Evolutionary conservation across 2,329 filamentous ascomycete species (phyloP).

Genomic region (Polytolypa hystricis): DNA sequence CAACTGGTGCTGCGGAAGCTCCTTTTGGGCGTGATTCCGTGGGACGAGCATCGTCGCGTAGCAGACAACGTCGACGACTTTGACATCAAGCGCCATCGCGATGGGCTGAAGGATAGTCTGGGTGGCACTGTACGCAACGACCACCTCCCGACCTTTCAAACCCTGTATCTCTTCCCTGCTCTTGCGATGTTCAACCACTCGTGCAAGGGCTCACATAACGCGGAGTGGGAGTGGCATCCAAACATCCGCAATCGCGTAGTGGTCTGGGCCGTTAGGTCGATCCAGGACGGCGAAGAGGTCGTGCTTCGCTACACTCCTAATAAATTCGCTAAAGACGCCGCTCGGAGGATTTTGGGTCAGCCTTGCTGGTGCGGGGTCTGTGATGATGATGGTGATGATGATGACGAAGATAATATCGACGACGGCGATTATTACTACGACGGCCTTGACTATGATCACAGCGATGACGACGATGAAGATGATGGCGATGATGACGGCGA

Average conservation of each 20-base stretch:
- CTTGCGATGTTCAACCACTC: slow-evolving; percentile 24
- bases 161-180: slow-evolving; percentile 23
- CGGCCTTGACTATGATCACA: no score
- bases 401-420: no score
- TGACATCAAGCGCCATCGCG: slow-evolving; percentile 7
- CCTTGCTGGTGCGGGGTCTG: slow-evolving; percentile 5
- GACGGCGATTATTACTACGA: no score
- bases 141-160: slow-evolving; percentile 16
- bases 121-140: not conserved
- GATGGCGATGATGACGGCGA: no score
- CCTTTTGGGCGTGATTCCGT: slow-evolving; percentile 21
- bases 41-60: slow-evolving; percentile 15
- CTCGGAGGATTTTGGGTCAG: slow-evolving; percentile 6
- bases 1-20: slow-evolving; percentile 25
- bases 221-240: slow-evolving; percentile 20
- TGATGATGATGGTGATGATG: no score
- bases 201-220: slow-evolving; percentile 16
- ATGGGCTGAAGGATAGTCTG: slow-evolving; percentile 7
- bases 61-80: slow-evolving; percentile 4
- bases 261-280: slow-evolving; percentile 18
- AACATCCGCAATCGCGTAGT: slow-evolving; percentile 20
- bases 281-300: slow-evolving; percentile 19
- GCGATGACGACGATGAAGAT: no score
- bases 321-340: slow-evolving; percentile 4
- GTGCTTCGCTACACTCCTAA: slow-evolving; percentile 6